Evolutionary conservation across 1,284 basidiomycete species (phyloP).

Genomic region (Ganoderma sinense): DNA sequence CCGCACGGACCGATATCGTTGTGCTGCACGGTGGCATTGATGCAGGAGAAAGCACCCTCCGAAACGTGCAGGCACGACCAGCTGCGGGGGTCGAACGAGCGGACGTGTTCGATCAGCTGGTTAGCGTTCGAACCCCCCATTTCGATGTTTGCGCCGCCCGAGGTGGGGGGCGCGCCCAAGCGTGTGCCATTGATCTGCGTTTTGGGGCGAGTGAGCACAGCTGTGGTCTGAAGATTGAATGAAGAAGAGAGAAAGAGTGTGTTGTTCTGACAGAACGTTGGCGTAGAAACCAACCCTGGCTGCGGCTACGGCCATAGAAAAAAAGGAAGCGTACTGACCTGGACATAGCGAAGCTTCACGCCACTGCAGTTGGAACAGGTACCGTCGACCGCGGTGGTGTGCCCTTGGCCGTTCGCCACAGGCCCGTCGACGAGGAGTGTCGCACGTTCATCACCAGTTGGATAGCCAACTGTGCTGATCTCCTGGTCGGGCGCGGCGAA

Average conservation of each 20-base stretch:
- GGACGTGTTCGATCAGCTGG: slow-evolving; percentile 77
- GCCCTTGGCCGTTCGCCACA: slow-evolving; percentile 60
- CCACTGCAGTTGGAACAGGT: slow-evolving; percentile 63
- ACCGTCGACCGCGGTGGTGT: slow-evolving; percentile 77
- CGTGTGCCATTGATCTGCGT: slow-evolving; percentile 73
- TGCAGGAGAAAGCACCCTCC: slow-evolving; percentile 74
- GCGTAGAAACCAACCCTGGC: not conserved
- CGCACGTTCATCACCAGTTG: slow-evolving; percentile 62
- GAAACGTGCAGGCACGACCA: slow-evolving; percentile 80
- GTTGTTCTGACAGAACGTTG: slow-evolving; percentile 1
- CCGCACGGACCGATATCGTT: slow-evolving; percentile 85
- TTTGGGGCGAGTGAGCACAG: slow-evolving; percentile 4
- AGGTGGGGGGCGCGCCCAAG: slow-evolving; percentile 52
- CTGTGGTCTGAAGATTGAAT: slow-evolving; percentile 8
- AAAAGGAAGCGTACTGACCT: slow-evolving; percentile 50
- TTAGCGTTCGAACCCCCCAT: slow-evolving; percentile 75
- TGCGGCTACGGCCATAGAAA: not conserved
- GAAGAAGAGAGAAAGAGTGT: not conserved
- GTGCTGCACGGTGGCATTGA: slow-evolving; percentile 71
- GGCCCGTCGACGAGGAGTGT: slow-evolving; percentile 65
- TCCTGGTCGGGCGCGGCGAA: slow-evolving; percentile 77
- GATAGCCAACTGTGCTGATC: slow-evolving; percentile 81
- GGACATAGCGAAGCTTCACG: slow-evolving; percentile 72
- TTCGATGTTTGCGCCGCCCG: slow-evolving; percentile 80
- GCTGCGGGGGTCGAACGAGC: slow-evolving; percentile 72